Evolutionary conservation across 73 alveolate species (phyloP).

Genomic region (Tetrahymena elliotti): DNA sequence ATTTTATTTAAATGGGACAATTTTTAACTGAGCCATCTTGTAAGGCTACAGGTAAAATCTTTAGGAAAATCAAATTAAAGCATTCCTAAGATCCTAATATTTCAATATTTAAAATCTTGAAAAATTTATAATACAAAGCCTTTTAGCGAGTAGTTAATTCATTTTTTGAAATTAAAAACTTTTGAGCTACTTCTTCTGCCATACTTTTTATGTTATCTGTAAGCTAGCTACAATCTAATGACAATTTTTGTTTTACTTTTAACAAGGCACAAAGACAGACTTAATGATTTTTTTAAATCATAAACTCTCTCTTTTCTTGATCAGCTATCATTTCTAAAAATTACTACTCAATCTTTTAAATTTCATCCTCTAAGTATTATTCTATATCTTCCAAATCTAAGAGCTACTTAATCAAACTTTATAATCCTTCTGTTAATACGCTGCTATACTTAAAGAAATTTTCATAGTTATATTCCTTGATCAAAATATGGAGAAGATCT

Average conservation of each 20-base stretch:
- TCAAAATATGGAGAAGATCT: background rate
- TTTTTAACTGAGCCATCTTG: background rate
- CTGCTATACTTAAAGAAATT: background rate
- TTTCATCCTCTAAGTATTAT: background rate
- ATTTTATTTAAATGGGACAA: background rate
- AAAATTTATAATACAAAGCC: background rate
- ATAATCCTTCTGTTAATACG: background rate
- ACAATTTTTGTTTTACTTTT: background rate
- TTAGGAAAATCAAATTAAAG: background rate
- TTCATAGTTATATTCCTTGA: background rate
- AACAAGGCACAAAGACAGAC: background rate
- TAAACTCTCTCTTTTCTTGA: background rate
- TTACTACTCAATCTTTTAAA: background rate
- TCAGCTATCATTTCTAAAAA: background rate
- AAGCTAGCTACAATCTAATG: background rate
- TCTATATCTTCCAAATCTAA: background rate
- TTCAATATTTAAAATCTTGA: background rate
- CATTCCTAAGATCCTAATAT: background rate
- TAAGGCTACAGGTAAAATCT: background rate
- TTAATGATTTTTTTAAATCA: background rate
- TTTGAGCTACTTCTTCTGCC: background rate
- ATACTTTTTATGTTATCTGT: background rate
- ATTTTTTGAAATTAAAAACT: background rate
- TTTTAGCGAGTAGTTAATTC: background rate
- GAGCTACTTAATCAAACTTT: background rate